Evolutionary conservation across 352 stramenopile genomes (phyloP).

Genomic region (Phytopythium vexans): DNA sequence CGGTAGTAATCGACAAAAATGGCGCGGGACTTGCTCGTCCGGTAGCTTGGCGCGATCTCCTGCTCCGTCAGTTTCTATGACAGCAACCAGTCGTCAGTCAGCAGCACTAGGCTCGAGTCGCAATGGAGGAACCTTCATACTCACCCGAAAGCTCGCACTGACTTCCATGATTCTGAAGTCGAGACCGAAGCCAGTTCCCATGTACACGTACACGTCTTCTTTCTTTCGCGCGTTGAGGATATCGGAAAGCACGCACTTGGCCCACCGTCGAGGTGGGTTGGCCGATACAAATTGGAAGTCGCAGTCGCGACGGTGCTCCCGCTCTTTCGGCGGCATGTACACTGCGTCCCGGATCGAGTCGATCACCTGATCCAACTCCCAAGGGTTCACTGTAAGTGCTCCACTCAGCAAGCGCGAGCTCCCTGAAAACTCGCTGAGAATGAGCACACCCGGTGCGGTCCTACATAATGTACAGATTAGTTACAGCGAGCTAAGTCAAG

Average conservation of each 20-base stretch:
- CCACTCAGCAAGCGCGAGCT: constrained; percentile 95
- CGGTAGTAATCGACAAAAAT: constrained; percentile 99
- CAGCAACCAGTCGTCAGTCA: background rate
- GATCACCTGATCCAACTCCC: constrained; percentile 89
- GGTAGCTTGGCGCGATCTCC: constrained; percentile 56
- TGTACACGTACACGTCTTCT: constrained; percentile 77
- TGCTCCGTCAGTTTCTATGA: constrained; percentile 69
- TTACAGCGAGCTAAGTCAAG: background rate
- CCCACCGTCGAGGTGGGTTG: constrained; percentile 68
- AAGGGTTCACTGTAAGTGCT: constrained; percentile 96
- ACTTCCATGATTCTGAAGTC: constrained; percentile 97
- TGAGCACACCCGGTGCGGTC: constrained; percentile 82
- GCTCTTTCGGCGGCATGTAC: constrained; percentile 70
- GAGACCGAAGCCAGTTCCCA: constrained; percentile 93
- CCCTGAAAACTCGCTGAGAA: constrained; percentile 97
- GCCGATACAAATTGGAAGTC: constrained; percentile 76
- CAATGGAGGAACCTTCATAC: constrained; percentile 17
- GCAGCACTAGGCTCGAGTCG: too few species aligned
- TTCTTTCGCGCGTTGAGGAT: constrained; percentile 80
- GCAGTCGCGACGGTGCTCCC: constrained; percentile 67
- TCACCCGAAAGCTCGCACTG: constrained; percentile 86
- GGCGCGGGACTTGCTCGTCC: constrained; percentile 74
- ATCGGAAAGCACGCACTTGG: constrained; percentile 67
- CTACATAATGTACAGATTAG: constrained; percentile 14
- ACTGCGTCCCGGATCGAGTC: constrained; percentile 66